phyloP scores from a whole-genome alignment of 2,329 filamentous ascomycete species.

The Alternaria ventricosa region DNA sequence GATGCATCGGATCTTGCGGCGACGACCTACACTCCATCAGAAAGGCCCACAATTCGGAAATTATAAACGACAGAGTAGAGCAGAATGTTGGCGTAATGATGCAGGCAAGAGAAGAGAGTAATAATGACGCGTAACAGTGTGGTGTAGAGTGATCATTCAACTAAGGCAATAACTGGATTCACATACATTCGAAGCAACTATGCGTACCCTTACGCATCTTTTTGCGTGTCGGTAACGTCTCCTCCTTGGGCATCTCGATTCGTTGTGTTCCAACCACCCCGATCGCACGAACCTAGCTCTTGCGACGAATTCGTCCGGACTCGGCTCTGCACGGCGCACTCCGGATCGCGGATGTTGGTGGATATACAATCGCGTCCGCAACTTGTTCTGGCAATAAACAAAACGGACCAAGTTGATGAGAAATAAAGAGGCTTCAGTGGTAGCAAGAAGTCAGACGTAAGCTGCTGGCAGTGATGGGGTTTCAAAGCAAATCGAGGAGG shows the following conservation, averaged over 20 bases:
- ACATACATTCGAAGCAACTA: slow-evolving; percentile 55
- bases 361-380: slow-evolving; percentile 10
- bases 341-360: slow-evolving; percentile 2
- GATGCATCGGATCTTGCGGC: slow-evolving; percentile 59
- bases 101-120: slow-evolving; percentile 4
- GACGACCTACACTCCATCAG: slow-evolving; percentile 50
- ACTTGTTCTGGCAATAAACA: not conserved
- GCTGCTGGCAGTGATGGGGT: slow-evolving; percentile 2
- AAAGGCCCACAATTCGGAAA: not conserved
- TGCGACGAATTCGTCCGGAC: slow-evolving; percentile 30
- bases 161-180: slow-evolving; percentile 9
- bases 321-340: slow-evolving; percentile 6
- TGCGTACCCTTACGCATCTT: slow-evolving; percentile 55
- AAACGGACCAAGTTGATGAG: not conserved
- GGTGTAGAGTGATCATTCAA: slow-evolving; percentile 5
- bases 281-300: slow-evolving; percentile 8
- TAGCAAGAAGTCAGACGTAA: slow-evolving; percentile 13
- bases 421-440: not conserved
- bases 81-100: slow-evolving; percentile 5
- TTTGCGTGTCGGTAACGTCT: slow-evolving; percentile 44
- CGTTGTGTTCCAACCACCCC: slow-evolving; percentile 11
- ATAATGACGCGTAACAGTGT: slow-evolving; percentile 2
- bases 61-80: not conserved
- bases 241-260: slow-evolving; percentile 46
- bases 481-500: slow-evolving; percentile 6